phyloP scores from a whole-genome alignment of 441 rosid genomes.

The Pelargonium australe region DNA sequence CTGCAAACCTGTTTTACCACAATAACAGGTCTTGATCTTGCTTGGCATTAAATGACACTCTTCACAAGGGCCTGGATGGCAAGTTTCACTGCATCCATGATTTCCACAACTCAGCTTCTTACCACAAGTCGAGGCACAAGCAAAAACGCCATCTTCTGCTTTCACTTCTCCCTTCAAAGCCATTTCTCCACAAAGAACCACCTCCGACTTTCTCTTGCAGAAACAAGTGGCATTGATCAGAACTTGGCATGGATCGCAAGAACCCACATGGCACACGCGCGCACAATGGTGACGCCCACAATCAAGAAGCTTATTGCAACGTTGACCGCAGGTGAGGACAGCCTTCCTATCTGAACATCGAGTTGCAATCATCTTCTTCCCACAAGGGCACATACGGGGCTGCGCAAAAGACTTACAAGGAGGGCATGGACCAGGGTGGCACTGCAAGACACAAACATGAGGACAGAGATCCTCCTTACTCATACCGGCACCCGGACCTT shows the following conservation, averaged over 20 bases:
- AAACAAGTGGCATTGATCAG: constrained; percentile 69
- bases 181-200: constrained; percentile 77
- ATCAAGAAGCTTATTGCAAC: constrained; percentile 69
- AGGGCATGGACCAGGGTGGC: constrained; percentile 99
- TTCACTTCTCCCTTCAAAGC: constrained; percentile 69
- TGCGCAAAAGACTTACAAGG: constrained; percentile 96
- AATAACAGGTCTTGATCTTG: constrained; percentile 62
- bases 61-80: constrained; percentile 90
- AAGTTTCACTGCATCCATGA: constrained; percentile 55
- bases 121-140: constrained; percentile 61
- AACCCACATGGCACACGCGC: constrained; percentile 70
- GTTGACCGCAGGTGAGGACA: constrained; percentile 70
- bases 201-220: constrained; percentile 73
- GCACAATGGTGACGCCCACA: constrained; percentile 78
- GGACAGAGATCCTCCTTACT: constrained; percentile 69
- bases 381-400: constrained; percentile 81
- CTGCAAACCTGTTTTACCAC: constrained; percentile 74
- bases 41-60: constrained; percentile 68
- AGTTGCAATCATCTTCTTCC: constrained; percentile 72
- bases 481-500: constrained; percentile 28
- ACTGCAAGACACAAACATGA: constrained; percentile 90
- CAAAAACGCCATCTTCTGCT: constrained; percentile 67
- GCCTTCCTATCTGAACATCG: constrained; percentile 84
- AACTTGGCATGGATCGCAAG: constrained; percentile 76
- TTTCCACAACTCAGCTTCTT: constrained; percentile 63